Evolutionary conservation across 148 eudicot species (phyloP).

Genomic region (Euryodendron excelsum): DNA sequence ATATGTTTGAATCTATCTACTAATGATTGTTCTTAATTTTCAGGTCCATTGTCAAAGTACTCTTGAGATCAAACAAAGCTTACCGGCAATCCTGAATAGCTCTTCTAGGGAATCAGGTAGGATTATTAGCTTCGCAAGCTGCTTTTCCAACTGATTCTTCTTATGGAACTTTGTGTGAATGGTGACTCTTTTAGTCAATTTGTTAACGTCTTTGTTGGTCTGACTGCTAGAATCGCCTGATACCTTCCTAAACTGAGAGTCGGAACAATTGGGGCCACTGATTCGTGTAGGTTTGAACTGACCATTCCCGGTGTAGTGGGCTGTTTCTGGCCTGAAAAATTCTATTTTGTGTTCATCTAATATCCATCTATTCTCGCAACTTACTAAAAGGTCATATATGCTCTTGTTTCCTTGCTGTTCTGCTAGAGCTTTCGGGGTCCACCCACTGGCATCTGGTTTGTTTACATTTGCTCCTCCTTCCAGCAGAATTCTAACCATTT

Average conservation of each 20-base stretch:
- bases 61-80: conserved; percentile 16
- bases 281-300: conserved; percentile 13
- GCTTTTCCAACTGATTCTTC: conserved; percentile 21
- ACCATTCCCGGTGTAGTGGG: conserved; percentile 2
- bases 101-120: conserved; percentile 75
- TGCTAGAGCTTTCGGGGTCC: conserved; percentile 33
- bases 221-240: conserved; percentile 19
- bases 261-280: conserved; percentile 3
- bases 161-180: conserved; percentile 49
- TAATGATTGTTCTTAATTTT: conserved; percentile 1
- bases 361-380: conserved; percentile 21
- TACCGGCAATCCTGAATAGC: conserved; percentile 67
- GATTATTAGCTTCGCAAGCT: conserved; percentile 49
- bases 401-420: conserved; percentile 30
- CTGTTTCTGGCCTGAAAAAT: conserved; percentile 21
- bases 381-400: conserved; percentile 22
- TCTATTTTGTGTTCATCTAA: conserved; percentile 37
- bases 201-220: conserved; percentile 8
- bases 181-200: conserved; percentile 50
- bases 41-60: conserved; percentile 12
- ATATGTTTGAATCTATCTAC: neutral
- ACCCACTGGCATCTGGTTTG: conserved; percentile 26
- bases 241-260: conserved; percentile 7
- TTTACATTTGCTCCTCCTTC: conserved; percentile 38
- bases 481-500: conserved; percentile 35